Base-by-base conservation (phyloP, 2,329 filamentous ascomycete species). In the Botrytis galanthina region DNA sequence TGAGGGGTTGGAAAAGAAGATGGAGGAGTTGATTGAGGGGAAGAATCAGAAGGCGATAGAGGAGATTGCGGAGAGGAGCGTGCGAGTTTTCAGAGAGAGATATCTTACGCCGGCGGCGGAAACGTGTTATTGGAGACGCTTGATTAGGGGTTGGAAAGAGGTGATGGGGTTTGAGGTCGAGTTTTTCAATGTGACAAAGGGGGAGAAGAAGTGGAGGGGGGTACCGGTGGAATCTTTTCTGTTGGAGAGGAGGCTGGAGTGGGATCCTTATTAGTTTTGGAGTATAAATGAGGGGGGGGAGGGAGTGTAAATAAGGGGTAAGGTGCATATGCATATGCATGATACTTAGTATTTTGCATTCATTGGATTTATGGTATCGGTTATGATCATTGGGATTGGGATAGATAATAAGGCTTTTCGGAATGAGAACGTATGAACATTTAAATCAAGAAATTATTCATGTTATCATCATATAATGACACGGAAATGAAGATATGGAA, bases 61-160 rank as follows among this genome's bases (percentile, higher is more conserved):
- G 76, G 32, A 26, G 29, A 67, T 72, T 72, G 62, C 70, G 22
- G 46, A 68, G 10, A 72, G 70, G 35, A 68, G 61, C n/a, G 61
- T 60, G 22, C 48, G 8, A 26, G 62, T 39, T 32, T 81, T 82
- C 6, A 82, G 79, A 26, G 82, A 81, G 0, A 86, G 85, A 0
- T 86, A 86, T 76, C 79, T 86, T 64, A 85, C 84, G 74, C 82
- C 83, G 29, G 85, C 85, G 29, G 85, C 86, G 3, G 85, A 87
- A 78, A 81, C 78, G 74, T 87, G 86, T 75, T 87, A 87, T 80
- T 87, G 86, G 86, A 81, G 86, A 44, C 83, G 82, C 0, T 70
- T 85, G 75, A 78, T 87, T 42, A 80, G 81, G 70, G 85, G 84
- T 0, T 87, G 86, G 86, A 82, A 79, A 63, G 75, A 79, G 54